These are phyloP conservation scores for Penicillium chermesinum DNA, from an alignment of 495 filamentous ascomycete genomes.

Conservation along the genomic window DNA sequence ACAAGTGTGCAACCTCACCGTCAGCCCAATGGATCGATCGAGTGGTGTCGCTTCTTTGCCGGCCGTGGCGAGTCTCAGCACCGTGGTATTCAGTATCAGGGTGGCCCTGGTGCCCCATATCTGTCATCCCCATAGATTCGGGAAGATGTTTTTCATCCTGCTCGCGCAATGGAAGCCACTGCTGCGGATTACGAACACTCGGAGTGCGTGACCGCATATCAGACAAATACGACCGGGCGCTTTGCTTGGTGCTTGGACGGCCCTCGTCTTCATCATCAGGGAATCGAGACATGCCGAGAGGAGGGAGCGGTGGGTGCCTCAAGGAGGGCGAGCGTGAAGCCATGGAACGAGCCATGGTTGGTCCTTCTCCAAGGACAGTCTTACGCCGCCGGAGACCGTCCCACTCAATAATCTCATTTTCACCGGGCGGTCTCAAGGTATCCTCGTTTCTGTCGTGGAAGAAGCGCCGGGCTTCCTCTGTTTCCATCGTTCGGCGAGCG, in stretches of 20 bases:
- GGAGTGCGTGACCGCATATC: slow-evolving; percentile 52
- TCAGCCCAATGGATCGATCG: slow-evolving; percentile 31
- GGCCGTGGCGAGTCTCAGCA: slow-evolving; percentile 18
- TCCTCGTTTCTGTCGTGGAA: slow-evolving; percentile 72
- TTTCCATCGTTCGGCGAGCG: slow-evolving; percentile 70
- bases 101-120: too few species aligned
- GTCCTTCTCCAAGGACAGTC: slow-evolving; percentile 57
- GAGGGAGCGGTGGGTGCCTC: slow-evolving; percentile 65
- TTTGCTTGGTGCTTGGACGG: slow-evolving; percentile 30
- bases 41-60: slow-evolving; percentile 30
- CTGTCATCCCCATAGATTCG: too few species aligned
- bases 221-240: slow-evolving; percentile 46
- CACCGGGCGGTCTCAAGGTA: slow-evolving; percentile 64
- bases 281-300: slow-evolving; percentile 83
- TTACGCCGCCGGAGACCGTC: slow-evolving; percentile 83
- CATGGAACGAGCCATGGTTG: slow-evolving; percentile 27
- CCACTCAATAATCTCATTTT: slow-evolving; percentile 82
- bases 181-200: slow-evolving; percentile 27
- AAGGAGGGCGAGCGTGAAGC: slow-evolving; percentile 31
- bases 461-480: slow-evolving; percentile 72
- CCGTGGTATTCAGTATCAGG: slow-evolving; percentile 40
- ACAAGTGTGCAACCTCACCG: slow-evolving; percentile 16
- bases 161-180: slow-evolving; percentile 30
- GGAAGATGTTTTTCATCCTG: slow-evolving; percentile 29
- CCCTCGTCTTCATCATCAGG: slow-evolving; percentile 54